A percentile compares a stretch with the other conserved stretches of the same genome.
Evolutionary conservation across 2,329 filamentous ascomycete genomes (phyloP).

Genomic region (Metarhizium anisopliae): DNA sequence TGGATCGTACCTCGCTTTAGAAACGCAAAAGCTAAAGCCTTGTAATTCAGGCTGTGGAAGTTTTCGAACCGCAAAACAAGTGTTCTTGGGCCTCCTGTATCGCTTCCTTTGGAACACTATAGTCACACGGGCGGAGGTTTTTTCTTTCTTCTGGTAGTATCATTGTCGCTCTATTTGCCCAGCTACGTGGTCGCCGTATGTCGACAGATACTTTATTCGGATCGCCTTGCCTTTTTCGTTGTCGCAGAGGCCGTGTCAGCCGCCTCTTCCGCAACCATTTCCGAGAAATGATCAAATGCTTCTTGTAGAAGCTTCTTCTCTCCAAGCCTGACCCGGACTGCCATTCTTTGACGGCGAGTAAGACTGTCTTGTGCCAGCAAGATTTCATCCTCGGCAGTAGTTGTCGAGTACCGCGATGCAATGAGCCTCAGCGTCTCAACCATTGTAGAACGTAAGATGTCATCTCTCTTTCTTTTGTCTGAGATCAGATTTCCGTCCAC

Average conservation of each 20-base stretch:
- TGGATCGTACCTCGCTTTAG: neutral
- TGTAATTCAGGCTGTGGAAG: neutral
- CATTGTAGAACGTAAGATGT: conserved; percentile 33
- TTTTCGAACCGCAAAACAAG: neutral
- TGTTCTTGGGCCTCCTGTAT: neutral
- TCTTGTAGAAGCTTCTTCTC: conserved; percentile 60
- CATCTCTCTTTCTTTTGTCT: conserved; percentile 41
- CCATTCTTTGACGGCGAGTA: conserved; percentile 43
- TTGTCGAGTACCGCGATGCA: conserved; percentile 33
- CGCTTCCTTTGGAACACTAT: neutral
- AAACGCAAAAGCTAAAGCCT: neutral
- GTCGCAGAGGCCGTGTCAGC: conserved; percentile 15
- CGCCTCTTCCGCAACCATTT: conserved; percentile 11
- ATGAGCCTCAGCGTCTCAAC: conserved; percentile 27
- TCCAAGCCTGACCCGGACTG: conserved; percentile 57
- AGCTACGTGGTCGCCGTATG: neutral
- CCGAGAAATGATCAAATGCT: conserved; percentile 30
- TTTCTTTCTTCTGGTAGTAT: neutral
- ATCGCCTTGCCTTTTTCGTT: conserved; percentile 21
- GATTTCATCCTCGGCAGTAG: conserved; percentile 29
- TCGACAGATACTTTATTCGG: conserved; percentile 7
- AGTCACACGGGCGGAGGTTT: neutral
- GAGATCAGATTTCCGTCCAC: conserved; percentile 30
- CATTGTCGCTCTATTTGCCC: neutral
- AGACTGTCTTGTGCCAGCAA: conserved; percentile 23